Evolutionary conservation across 2,329 filamentous ascomycete genomes (phyloP).

Genomic region (Beauveria sp.): DNA sequence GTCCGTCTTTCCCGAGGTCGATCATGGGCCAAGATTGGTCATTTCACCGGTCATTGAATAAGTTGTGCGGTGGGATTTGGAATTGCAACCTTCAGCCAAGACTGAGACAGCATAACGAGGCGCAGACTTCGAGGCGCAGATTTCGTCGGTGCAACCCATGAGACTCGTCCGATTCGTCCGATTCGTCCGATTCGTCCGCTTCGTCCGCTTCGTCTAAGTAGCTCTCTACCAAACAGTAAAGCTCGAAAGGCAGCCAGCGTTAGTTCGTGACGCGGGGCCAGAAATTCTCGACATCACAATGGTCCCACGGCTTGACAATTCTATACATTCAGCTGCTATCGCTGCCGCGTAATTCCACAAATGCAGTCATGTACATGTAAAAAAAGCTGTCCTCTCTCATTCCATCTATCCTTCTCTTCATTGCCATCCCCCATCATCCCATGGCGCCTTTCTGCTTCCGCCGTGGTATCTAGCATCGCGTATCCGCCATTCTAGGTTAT

Average conservation of each 20-base stretch:
- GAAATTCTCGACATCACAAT: neutral
- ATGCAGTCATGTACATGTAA: slow-evolving; percentile 11
- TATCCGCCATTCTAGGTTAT: slow-evolving; percentile 4
- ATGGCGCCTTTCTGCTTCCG: neutral
- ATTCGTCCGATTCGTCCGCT: neutral
- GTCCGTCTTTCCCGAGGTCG: neutral
- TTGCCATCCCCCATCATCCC: neutral
- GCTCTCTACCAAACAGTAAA: neutral
- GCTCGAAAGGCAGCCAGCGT: neutral
- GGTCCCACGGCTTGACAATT: neutral
- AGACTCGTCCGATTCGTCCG: neutral
- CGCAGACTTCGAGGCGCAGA: neutral
- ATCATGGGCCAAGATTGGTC: neutral
- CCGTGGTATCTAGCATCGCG: slow-evolving; percentile 1
- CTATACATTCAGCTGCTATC: slow-evolving; percentile 11
- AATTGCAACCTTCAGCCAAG: neutral
- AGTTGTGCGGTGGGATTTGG: neutral
- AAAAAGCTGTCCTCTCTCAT: neutral
- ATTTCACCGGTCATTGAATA: no score
- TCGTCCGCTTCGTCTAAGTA: neutral
- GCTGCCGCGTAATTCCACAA: slow-evolving; percentile 8
- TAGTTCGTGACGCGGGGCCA: neutral
- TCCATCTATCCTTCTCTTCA: neutral
- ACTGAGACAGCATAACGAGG: neutral
- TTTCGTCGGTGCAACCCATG: neutral